Percentiles rank a stretch among this genome's conserved stretches.
Evolutionary conservation across 257 asterid genomes (phyloP).

Genomic region (Forsythia suspensa): DNA sequence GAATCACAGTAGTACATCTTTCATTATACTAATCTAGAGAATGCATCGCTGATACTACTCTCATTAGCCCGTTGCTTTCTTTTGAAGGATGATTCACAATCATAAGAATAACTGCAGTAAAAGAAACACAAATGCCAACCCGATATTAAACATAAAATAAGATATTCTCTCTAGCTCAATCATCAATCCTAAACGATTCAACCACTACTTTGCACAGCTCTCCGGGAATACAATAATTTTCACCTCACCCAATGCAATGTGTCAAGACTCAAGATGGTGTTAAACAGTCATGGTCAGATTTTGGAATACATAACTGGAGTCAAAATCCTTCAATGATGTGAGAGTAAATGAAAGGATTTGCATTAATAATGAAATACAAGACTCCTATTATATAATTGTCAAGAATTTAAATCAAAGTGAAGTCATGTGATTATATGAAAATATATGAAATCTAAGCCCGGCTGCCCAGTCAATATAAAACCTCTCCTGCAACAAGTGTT

Average conservation of each 20-base stretch:
- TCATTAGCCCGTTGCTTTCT: background rate
- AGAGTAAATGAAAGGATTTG: background rate
- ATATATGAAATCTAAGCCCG: background rate
- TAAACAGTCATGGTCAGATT: background rate
- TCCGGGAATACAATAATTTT: background rate
- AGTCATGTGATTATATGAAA: background rate
- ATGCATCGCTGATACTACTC: background rate
- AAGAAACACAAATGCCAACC: conserved; percentile 1
- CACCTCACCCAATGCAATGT: background rate
- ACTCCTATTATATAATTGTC: background rate
- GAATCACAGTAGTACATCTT: background rate
- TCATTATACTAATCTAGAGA: background rate
- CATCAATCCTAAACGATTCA: background rate
- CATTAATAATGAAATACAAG: background rate
- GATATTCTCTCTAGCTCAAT: conserved; percentile 7
- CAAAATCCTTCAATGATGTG: background rate
- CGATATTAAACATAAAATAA: background rate
- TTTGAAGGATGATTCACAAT: background rate
- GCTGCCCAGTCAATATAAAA: background rate
- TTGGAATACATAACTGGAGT: background rate
- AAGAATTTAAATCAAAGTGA: background rate
- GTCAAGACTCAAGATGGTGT: background rate
- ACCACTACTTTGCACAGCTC: background rate
- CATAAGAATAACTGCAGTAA: background rate
- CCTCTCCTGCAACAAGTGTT: background rate